A percentile compares a stretch with the other conserved stretches of the same genome.
Conservation (phyloP, 129 eudicot genomes). For the Ambrosia trifida region DNA sequence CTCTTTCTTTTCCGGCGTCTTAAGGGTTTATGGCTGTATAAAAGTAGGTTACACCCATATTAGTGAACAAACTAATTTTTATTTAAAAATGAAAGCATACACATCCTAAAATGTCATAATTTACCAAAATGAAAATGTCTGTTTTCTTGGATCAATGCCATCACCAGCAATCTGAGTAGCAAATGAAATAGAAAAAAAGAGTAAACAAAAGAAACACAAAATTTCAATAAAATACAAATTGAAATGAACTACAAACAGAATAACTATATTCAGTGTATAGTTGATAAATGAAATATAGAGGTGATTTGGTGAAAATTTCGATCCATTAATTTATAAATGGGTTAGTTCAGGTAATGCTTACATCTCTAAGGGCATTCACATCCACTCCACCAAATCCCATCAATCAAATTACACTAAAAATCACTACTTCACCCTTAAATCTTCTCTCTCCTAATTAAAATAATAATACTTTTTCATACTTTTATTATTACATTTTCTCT, state of each 20-base stretch:
- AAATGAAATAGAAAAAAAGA: conserved; percentile 10
- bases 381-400: too few relatives aligned
- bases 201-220: conserved; percentile 18
- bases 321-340: not conserved
- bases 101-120: conserved; percentile 12
- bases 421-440: too few relatives aligned
- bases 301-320: not conserved
- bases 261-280: not conserved
- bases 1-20: conserved; percentile 50
- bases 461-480: too few relatives aligned
- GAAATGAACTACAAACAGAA: not conserved
- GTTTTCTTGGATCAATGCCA: conserved; percentile 74
- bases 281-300: conserved; percentile 3
- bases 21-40: conserved; percentile 49
- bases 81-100: not conserved
- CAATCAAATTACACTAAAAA: too few relatives aligned
- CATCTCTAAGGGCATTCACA: too few relatives aligned
- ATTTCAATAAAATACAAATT: conserved; percentile 12
- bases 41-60: conserved; percentile 20
- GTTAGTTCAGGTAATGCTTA: not conserved
- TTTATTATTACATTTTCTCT: too few relatives aligned
- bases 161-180: conserved; percentile 54
- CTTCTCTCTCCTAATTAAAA: too few relatives aligned
- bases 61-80: not conserved
- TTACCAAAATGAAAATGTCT: conserved; percentile 69